Base-by-base conservation (phyloP, 495 filamentous ascomycete species). In the Penicillium mononematosum region DNA sequence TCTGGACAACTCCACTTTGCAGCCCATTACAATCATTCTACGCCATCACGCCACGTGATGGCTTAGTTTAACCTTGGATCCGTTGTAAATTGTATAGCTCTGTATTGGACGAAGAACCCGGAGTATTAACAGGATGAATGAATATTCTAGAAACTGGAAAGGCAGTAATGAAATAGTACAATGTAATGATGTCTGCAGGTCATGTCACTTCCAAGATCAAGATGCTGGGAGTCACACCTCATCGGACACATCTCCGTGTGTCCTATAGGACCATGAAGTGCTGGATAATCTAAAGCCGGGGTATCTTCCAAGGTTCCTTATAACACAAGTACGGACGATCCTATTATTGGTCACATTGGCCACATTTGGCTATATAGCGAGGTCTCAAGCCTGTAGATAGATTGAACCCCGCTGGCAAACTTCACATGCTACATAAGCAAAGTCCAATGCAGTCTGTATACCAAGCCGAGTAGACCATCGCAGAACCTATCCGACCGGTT, bases 241-340 rank as follows among this genome's bases (percentile, higher is more conserved):
- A 59, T 54, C 59, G 56, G 59, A 12, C 7, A 46, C 6, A 27
- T 41, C 54, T 46, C 62, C 61, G 61, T 50, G 38, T 45, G 16
- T 19, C 22, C 32, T 29, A 1, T 25, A n/a, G 20, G n/a, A n/a
- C 36, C n/a, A 39, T 39, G n/a, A 8, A 17, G 22, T 22, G 56
- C 51, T 55, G 55, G 50, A 49, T 57, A 54, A 58, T 56, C 45
- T 3, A 43, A 53, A 61, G 46, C 54, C 42, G 55, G 62, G 62
- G 62, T 54, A 49, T 52, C 24, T 32, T 4, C 16, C 24, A 34
- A 34, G 31, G 10, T 34, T 34, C 31, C n/a, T 5, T 39, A 14
- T 14, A 31, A 36, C 32, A n/a, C 14, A 16, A 38, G 34, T 16
- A 38, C 14, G 6, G 32, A 14, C 12, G 34, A n/a, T 7, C 36